These are phyloP conservation scores for Botrytis squamosa DNA, from an alignment of 2,329 filamentous ascomycete genomes.

Conservation along the genomic window DNA sequence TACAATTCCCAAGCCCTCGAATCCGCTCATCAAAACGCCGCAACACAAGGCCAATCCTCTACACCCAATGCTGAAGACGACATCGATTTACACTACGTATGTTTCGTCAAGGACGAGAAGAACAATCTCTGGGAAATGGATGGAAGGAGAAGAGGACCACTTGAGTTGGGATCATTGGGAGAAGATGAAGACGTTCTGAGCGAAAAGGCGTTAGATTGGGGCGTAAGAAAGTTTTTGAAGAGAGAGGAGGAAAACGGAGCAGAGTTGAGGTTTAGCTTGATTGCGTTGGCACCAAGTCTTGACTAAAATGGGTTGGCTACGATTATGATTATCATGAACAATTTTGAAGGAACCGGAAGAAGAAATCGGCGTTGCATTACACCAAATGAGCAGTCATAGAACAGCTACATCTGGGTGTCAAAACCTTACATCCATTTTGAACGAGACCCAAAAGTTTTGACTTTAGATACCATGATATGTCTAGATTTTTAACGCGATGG, in stretches of 20 bases:
- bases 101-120: slow-evolving; percentile 75
- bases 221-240: slow-evolving; percentile 46
- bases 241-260: slow-evolving; percentile 33
- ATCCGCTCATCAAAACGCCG: slow-evolving; percentile 76
- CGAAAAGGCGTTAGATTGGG: slow-evolving; percentile 71
- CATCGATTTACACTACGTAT: slow-evolving; percentile 92
- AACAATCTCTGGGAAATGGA: slow-evolving; percentile 71
- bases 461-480: not conserved
- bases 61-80: slow-evolving; percentile 74
- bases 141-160: slow-evolving; percentile 65
- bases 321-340: slow-evolving; percentile 2
- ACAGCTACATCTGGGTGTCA: not conserved
- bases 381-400: not conserved
- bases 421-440: not conserved
- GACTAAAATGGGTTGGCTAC: slow-evolving; percentile 24
- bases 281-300: slow-evolving; percentile 34
- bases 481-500: not conserved
- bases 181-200: slow-evolving; percentile 71
- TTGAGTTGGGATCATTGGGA: slow-evolving; percentile 44
- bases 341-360: not conserved
- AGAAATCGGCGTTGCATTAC: slow-evolving; percentile 6
- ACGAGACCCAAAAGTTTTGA: not conserved
- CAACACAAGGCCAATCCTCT: slow-evolving; percentile 72
- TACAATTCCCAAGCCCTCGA: slow-evolving; percentile 79
- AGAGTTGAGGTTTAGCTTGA: slow-evolving; percentile 38